Percentiles rank a stretch among this genome's conserved stretches.
These are phyloP conservation scores for Fusarium sp. DNA, from an alignment of 2,329 filamentous ascomycete species.

Conservation along the genomic window DNA sequence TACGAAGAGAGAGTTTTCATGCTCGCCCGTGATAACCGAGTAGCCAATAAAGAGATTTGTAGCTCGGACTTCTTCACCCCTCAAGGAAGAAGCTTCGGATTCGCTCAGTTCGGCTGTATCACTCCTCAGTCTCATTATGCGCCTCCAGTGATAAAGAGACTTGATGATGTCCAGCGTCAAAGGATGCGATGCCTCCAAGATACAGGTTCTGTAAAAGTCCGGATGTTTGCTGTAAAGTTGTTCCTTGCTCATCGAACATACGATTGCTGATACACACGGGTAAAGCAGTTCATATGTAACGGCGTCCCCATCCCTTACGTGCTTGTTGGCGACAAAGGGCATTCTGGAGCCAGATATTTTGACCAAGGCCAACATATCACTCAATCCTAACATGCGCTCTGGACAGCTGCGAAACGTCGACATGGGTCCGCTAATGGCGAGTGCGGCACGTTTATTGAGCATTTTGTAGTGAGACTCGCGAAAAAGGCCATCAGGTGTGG, in stretches of 20 bases:
- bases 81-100: neutral
- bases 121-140: neutral
- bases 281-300: conserved; percentile 14
- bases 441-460: neutral
- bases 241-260: neutral
- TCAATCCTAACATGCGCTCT: neutral
- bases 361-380: conserved; percentile 8
- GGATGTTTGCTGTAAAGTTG: conserved; percentile 9
- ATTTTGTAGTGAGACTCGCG: neutral
- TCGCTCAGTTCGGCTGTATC: neutral
- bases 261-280: conserved; percentile 4
- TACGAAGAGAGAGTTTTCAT: neutral
- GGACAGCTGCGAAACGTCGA: neutral
- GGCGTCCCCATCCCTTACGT: neutral
- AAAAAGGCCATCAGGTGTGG: neutral
- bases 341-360: conserved; percentile 8
- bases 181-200: neutral
- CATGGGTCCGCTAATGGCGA: conserved; percentile 14
- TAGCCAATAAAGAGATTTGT: conserved; percentile 3
- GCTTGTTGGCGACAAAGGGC: conserved; percentile 12
- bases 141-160: conserved; percentile 23
- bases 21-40: neutral
- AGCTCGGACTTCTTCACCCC: neutral
- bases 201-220: conserved; percentile 2
- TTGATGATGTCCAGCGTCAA: conserved; percentile 4